These are phyloP conservation scores for Calonectria honghensis DNA, from an alignment of 2,329 filamentous ascomycete genomes.

Conservation along the genomic window DNA sequence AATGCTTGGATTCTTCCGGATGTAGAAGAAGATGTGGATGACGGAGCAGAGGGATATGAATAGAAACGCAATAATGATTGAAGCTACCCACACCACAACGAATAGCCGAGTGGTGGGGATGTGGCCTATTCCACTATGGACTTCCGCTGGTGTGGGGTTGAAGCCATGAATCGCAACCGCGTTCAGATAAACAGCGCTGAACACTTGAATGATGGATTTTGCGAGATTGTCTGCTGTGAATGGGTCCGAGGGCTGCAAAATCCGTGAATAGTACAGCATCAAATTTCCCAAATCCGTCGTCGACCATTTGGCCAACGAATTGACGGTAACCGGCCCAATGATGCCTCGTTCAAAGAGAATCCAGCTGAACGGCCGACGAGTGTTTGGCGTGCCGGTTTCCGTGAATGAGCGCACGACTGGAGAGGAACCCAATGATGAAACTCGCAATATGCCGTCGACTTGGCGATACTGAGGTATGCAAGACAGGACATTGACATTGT, in stretches of 20 bases:
- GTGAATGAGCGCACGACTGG: not conserved
- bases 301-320: not conserved
- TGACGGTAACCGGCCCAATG: not conserved
- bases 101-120: not conserved
- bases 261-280: not conserved
- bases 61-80: not conserved
- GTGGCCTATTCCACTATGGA: not conserved
- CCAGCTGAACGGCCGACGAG: not conserved
- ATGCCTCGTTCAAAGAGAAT: not conserved
- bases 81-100: slow-evolving; percentile 9
- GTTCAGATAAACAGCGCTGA: not conserved
- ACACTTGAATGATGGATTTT: not conserved
- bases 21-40: not conserved
- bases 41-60: not conserved
- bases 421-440: not conserved
- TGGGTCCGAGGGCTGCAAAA: not conserved
- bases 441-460: not conserved
- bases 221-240: not conserved
- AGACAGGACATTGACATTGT: not conserved
- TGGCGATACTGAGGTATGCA: not conserved
- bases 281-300: slow-evolving; percentile 1
- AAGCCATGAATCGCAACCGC: slow-evolving; percentile 9
- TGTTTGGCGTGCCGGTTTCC: not conserved
- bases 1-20: slow-evolving; percentile 1
- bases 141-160: not conserved